phyloP scores from a whole-genome alignment of 2,329 filamentous ascomycete genomes.

The Clonostachys chloroleuca region DNA sequence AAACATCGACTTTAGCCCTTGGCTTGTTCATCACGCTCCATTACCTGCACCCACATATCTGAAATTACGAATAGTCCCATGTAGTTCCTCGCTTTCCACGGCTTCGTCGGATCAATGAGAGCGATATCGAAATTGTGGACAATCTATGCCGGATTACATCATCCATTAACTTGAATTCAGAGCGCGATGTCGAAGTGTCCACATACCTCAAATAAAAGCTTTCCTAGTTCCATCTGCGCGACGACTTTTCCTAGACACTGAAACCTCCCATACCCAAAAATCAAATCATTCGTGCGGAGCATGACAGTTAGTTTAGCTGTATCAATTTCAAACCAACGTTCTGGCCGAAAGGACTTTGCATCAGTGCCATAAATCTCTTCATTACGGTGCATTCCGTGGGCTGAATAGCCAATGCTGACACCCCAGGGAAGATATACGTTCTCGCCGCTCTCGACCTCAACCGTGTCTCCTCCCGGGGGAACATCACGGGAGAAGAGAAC shows the following conservation, averaged over 20 bases:
- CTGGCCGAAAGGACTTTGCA: constrained; percentile 37
- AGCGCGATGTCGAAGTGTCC: background rate
- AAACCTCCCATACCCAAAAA: constrained; percentile 36
- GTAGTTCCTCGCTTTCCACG: constrained; percentile 6
- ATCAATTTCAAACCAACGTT: constrained; percentile 39
- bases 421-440: constrained; percentile 39
- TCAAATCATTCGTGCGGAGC: constrained; percentile 30
- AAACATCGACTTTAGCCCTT: too few species aligned
- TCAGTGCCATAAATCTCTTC: constrained; percentile 31
- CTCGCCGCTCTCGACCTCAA: constrained; percentile 16
- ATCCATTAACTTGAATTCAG: background rate
- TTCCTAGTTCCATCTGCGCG: constrained; percentile 36
- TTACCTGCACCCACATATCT: constrained; percentile 8
- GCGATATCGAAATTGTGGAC: constrained; percentile 9
- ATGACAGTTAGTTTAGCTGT: constrained; percentile 24
- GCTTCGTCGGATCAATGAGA: constrained; percentile 5
- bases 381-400: constrained; percentile 31
- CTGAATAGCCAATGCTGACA: constrained; percentile 35
- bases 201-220: constrained; percentile 34
- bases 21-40: constrained; percentile 1
- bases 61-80: constrained; percentile 11
- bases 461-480: constrained; percentile 17
- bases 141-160: constrained; percentile 1
- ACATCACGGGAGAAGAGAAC: constrained; percentile 29
- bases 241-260: constrained; percentile 39